phyloP scores from a whole-genome alignment of 2,329 filamentous ascomycete species.

The Hymenoscyphus fraxineus region DNA sequence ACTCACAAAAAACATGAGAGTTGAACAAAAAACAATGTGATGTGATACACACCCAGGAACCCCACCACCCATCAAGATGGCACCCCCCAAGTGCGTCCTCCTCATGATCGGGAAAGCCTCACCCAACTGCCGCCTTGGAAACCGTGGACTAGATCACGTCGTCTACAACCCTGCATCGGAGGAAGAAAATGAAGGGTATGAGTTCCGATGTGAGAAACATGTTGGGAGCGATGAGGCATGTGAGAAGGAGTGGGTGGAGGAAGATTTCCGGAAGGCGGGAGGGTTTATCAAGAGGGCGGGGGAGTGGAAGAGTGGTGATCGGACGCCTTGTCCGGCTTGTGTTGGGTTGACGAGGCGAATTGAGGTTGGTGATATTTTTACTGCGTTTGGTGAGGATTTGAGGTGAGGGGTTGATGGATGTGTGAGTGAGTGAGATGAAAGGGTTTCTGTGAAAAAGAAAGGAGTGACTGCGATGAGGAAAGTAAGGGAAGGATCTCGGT shows the following conservation, averaged over 20 bases:
- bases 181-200: not conserved
- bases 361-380: not conserved
- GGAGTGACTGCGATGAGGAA: not conserved
- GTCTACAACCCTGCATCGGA: not conserved
- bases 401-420: not conserved
- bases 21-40: not conserved
- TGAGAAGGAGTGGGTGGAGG: not conserved
- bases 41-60: not conserved
- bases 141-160: not conserved
- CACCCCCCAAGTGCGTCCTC: not conserved
- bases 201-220: not conserved
- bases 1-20: too few relatives aligned
- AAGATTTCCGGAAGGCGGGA: not conserved
- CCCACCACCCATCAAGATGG: not conserved
- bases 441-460: not conserved
- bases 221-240: not conserved
- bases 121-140: not conserved
- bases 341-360: not conserved
- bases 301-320: not conserved
- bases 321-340: constrained; percentile 1
- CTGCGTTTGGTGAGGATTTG: not conserved
- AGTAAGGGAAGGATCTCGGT: not conserved
- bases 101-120: constrained; percentile 1
- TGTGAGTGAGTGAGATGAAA: not conserved
- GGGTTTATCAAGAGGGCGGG: not conserved